Base-by-base conservation (phyloP, 202 grass and related monocot species). In the Digitaria exilis region DNA sequence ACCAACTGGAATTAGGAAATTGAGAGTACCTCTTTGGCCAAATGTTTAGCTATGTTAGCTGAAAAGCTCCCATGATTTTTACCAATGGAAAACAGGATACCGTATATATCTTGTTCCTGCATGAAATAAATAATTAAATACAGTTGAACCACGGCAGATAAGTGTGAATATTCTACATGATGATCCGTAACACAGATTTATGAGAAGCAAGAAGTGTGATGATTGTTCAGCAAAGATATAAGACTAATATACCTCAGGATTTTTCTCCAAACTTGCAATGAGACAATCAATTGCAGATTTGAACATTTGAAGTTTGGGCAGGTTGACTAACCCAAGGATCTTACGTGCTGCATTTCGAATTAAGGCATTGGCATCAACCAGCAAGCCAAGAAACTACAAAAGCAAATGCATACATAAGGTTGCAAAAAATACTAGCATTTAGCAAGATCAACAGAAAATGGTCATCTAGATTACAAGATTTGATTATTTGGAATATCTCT, bases 71-170 rank as follows among this genome's bases (percentile, higher is more conserved):
- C 82, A 84, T 96, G 93, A 73, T 87, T 94, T 79, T 94, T 92
- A 81, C 96, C 91, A 18, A 99, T 61, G 79, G 78, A 94, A 87
- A 90, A 92, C 75, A 99, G 80, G 86, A 88, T 73, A 75, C 76
- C 68, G 39, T 90, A 96, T 87, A 94, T 84, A 75, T 90, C 96
- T 84, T 92, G 86, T 81, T 99, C 96, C 84, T 99, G 75, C 87
- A 90, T 82, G 76, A 82, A 89, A 89, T 18, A 57, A 78, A 84
- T 29, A 61, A 61, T 26, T 21, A 89, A 52, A 73, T 17, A 87
- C 13, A 74, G 35, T 71, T 44, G 83, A 44, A 76, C 65, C 45
- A 81, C 87, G 77, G 51, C 75, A 84, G 43, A 62, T 76, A 79
- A 60, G 46, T 9, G 34, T 32, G 44, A 69, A 75, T 41, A 76